Conservation (phyloP, 2,329 filamentous ascomycete genomes). For the Calonectria pseudoreteaudii region DNA sequence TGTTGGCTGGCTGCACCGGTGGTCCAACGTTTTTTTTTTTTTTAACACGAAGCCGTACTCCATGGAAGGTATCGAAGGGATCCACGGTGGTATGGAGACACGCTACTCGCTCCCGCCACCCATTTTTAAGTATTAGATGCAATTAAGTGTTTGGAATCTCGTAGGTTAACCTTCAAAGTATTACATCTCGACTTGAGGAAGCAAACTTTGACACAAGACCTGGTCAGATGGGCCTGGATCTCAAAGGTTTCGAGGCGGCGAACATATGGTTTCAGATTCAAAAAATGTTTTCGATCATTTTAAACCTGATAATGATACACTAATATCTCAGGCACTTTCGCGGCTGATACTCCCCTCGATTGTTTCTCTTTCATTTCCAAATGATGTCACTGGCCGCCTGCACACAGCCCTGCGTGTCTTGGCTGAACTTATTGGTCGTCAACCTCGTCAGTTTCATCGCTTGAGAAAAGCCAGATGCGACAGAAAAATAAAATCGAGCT, state of each 20-base stretch:
- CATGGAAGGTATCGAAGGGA: too few species aligned
- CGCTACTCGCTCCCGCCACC: too few species aligned
- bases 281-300: neutral
- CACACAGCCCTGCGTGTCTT: neutral
- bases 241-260: too few species aligned
- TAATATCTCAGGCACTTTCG: neutral
- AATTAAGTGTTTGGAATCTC: neutral
- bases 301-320: neutral
- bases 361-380: neutral
- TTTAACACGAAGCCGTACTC: neutral
- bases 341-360: conserved; percentile 6
- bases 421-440: neutral
- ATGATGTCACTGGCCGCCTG: neutral
- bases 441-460: neutral
- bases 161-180: neutral
- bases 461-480: neutral
- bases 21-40: conserved; percentile 3
- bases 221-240: neutral
- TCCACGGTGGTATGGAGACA: too few species aligned
- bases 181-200: conserved; percentile 11
- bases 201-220: neutral
- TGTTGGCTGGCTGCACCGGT: conserved; percentile 6
- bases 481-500: neutral
- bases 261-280: conserved; percentile 3
- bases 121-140: neutral